Conservation (phyloP, 1,139 yeast genomes). For the Suhomyces bokatorum region DNA sequence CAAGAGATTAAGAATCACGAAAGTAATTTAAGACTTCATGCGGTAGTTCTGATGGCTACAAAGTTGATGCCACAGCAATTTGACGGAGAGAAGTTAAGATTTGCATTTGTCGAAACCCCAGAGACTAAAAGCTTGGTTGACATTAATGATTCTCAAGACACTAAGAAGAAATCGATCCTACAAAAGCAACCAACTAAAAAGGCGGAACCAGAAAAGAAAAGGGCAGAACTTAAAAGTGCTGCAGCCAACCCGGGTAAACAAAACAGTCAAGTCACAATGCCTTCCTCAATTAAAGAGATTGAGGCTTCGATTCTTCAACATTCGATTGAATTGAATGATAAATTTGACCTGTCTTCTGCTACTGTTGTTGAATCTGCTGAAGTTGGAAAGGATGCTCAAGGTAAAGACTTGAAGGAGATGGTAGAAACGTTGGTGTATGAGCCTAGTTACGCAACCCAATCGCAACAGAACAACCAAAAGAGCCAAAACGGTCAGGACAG, state of each 20-base stretch:
- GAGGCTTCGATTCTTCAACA: conserved; percentile 33
- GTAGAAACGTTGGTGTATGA: conserved; percentile 20
- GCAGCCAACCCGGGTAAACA: conserved; percentile 1
- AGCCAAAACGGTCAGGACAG: too few species aligned
- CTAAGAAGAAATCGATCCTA: not conserved
- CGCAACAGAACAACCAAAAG: not conserved
- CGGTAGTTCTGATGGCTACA: conserved; percentile 23
- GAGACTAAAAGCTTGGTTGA: conserved; percentile 10
- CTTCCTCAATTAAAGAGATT: conserved; percentile 30
- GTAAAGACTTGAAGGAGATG: conserved; percentile 19
- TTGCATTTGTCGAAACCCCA: conserved; percentile 1
- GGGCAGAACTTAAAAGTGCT: conserved; percentile 5
- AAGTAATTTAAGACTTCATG: conserved; percentile 24
- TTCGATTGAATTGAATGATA: conserved; percentile 22
- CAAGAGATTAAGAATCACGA: conserved; percentile 24
- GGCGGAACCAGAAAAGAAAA: not conserved
- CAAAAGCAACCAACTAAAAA: conserved; percentile 7
- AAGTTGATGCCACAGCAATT: conserved; percentile 16
- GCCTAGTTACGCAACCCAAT: not conserved
- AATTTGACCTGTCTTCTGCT: conserved; percentile 8
- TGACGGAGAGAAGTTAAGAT: conserved; percentile 12
- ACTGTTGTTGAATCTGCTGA: conserved; percentile 7
- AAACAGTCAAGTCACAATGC: conserved; percentile 13
- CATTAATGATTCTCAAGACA: conserved; percentile 12
- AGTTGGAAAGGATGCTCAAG: conserved; percentile 5